A percentile compares a stretch with the other conserved stretches of the same genome.
Evolutionary conservation across 176 grass and related monocot species (phyloP).

Genomic region (Rhynchospora tenuis): DNA sequence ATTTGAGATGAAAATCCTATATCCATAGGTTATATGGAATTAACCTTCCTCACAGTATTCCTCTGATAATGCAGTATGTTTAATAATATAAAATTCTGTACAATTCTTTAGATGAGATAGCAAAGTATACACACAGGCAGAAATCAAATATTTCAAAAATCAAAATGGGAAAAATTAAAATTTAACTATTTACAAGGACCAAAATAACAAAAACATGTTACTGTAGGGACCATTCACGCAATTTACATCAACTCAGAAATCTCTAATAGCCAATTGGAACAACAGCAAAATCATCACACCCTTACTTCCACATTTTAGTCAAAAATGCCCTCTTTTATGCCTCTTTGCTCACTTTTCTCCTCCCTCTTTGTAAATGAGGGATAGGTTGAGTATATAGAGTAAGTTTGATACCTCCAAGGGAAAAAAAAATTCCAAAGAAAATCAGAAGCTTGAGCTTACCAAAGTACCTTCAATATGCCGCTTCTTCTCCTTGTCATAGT

Average conservation of each 20-base stretch:
- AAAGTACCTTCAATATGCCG: slow-evolving; percentile 85
- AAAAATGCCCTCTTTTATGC: neutral
- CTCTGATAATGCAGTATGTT: neutral
- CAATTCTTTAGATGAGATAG: no score
- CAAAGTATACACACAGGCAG: neutral
- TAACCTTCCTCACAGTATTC: neutral
- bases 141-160: neutral
- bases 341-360: neutral
- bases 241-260: neutral
- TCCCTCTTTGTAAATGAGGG: neutral
- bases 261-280: neutral
- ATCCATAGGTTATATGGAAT: neutral
- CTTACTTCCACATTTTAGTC: neutral
- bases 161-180: neutral
- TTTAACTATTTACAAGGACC: neutral
- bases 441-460: slow-evolving; percentile 44
- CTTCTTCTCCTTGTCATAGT: slow-evolving; percentile 80
- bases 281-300: neutral
- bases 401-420: slow-evolving; percentile 15
- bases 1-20: neutral
- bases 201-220: neutral
- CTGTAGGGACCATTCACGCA: no score
- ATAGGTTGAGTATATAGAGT: neutral
- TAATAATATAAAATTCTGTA: neutral
- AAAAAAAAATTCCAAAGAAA: neutral